A percentile compares a stretch with the other conserved stretches of the same genome.
phyloP scores from a whole-genome alignment of 257 asterid genomes.

The Plantago ovata region DNA sequence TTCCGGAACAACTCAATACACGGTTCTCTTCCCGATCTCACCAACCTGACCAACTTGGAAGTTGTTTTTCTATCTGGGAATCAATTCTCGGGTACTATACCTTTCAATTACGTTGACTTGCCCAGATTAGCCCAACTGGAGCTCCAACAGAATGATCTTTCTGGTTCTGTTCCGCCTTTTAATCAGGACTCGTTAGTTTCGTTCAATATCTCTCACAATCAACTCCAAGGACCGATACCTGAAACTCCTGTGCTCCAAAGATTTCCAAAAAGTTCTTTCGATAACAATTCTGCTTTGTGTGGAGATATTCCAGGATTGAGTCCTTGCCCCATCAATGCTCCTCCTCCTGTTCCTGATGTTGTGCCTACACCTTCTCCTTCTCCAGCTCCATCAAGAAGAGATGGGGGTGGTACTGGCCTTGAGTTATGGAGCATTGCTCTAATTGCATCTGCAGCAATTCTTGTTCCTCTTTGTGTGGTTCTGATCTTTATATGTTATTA shows the following conservation, averaged over 20 bases:
- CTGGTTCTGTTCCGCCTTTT: constrained; percentile 57
- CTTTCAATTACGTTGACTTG: constrained; percentile 31
- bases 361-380: constrained; percentile 22
- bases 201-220: constrained; percentile 54
- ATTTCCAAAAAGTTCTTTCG: constrained; percentile 36
- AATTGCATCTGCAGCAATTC: constrained; percentile 42
- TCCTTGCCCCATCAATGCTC: constrained; percentile 34
- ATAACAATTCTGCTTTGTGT: constrained; percentile 42
- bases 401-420: constrained; percentile 13
- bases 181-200: constrained; percentile 37
- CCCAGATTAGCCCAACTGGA: constrained; percentile 34
- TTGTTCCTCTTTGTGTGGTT: constrained; percentile 28
- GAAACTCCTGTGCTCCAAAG: constrained; percentile 38
- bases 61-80: constrained; percentile 42
- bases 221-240: constrained; percentile 48
- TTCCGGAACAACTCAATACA: constrained; percentile 47
- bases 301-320: constrained; percentile 35
- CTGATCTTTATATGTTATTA: constrained; percentile 29
- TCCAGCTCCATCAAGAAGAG: constrained; percentile 22
- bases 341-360: constrained; percentile 26
- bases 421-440: constrained; percentile 45
- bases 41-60: constrained; percentile 35
- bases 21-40: constrained; percentile 53
- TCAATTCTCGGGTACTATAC: constrained; percentile 52
- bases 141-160: constrained; percentile 45